Evolutionary conservation across 345 rosid genomes (phyloP), one percentile per base, ranked within the genome.

Genomic region (Citrus unshiu): DNA sequence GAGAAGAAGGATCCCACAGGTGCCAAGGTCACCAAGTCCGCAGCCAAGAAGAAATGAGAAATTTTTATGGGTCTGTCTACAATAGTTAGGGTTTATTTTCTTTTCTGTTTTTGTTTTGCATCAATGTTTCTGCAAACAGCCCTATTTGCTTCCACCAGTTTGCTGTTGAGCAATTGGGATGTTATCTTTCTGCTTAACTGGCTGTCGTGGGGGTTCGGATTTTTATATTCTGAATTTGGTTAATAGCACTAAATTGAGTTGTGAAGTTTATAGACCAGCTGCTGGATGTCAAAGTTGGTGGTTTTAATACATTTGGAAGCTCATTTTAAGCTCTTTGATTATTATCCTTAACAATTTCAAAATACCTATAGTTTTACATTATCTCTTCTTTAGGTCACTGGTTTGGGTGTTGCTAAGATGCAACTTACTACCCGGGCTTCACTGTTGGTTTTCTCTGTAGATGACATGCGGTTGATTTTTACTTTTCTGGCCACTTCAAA

Each of bases 1-100:
- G 81, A 79, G 43, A 72, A 79, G 77, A 79, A 79, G 77, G 77
- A 79, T 24, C 81, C 77, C 3, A 0, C 77, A 0, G 81, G 81
- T 35, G 77, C 77, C 35, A 56, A 72, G 77, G 81, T 79, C 58
- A 72, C 81, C 73, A 79, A 79, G 21, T 6, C 43, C 6, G n/a
- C 66, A 3, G 27, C 30, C 30, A 60, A 60, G 14, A 60, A 24
- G 65, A 24, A n/a, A 25, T 60, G 25, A 60, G 30, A 10, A 60
- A 19, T 51, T 34, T 13, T 64, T n/a, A 18, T n/a, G 61, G n/a
- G 60, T 29, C 67, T n/a, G 18, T 65, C 54, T 63, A 21, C 29
- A 1, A 0, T 29, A 63, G 78, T 34, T 54, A 32, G 72, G 79
- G 51, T 12, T 66, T 43, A 25, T 51, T 43, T 51, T 51, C n/a